These are phyloP conservation scores for Rubia yunnanensis DNA, from an alignment of 257 asterid genomes.

Conservation along the genomic window DNA sequence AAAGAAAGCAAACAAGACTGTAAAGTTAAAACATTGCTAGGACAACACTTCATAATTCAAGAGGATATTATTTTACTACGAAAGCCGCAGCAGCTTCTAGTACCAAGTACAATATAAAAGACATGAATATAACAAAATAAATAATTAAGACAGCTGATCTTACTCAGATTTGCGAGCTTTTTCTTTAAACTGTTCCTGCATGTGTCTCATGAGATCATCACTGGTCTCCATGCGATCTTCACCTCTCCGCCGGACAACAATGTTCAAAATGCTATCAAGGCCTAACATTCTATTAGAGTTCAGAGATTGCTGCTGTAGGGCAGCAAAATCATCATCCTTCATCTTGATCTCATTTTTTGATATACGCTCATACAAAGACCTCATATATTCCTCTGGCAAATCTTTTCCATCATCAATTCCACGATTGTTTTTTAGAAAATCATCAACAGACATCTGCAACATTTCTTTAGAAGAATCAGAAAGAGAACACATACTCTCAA, in stretches of 20 bases:
- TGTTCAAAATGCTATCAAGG: constrained; percentile 78
- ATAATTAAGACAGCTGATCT: constrained; percentile 23
- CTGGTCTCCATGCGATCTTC: constrained; percentile 72
- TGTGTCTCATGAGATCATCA: constrained; percentile 89
- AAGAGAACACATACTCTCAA: constrained; percentile 8
- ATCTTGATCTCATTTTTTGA: constrained; percentile 91
- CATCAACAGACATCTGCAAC: constrained; percentile 91
- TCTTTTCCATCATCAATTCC: constrained; percentile 99
- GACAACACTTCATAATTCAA: not conserved
- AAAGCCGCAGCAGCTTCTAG: too few species aligned
- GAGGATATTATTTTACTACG: not conserved
- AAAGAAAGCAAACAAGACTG: not conserved
- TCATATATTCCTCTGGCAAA: constrained; percentile 86
- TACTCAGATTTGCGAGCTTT: constrained; percentile 99
- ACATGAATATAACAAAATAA: constrained; percentile 15
- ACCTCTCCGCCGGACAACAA: constrained; percentile 84
- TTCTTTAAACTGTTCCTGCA: constrained; percentile 99
- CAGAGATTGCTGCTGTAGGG: constrained; percentile 82
- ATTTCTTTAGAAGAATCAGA: constrained; percentile 10
- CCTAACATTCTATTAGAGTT: constrained; percentile 74
- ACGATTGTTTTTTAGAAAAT: constrained; percentile 89
- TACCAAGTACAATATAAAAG: constrained; percentile 1
- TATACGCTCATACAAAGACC: constrained; percentile 85
- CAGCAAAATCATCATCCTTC: constrained; percentile 87
- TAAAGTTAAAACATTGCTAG: not conserved